These are phyloP conservation scores for Hydnomerulius pinastri DNA, from an alignment of 768 basidiomycete species.

Conservation along the genomic window DNA sequence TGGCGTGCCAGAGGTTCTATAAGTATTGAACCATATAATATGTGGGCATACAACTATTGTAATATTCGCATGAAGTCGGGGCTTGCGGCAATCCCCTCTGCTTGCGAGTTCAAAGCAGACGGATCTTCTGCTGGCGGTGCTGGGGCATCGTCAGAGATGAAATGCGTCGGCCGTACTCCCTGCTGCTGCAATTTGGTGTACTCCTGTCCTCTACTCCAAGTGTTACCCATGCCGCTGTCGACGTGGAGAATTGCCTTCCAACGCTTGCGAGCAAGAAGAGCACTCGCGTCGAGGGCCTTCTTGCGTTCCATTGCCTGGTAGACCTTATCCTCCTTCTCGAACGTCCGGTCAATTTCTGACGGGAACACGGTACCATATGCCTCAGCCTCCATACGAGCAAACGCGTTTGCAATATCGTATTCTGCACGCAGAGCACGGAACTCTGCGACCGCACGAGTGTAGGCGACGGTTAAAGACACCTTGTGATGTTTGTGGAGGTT, in stretches of 20 bases:
- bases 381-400: conserved; percentile 82
- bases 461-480: conserved; percentile 74
- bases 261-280: conserved; percentile 66
- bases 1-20: neutral
- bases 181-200: conserved; percentile 75
- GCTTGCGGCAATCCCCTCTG: neutral
- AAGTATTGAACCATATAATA: neutral
- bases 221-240: conserved; percentile 38
- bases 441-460: conserved; percentile 75
- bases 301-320: conserved; percentile 61
- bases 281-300: conserved; percentile 59
- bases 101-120: conserved; percentile 16
- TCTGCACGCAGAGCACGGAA: conserved; percentile 88
- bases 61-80: conserved; percentile 13
- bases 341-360: conserved; percentile 61
- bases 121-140: conserved; percentile 21
- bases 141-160: conserved; percentile 46
- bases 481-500: conserved; percentile 71
- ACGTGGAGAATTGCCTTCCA: conserved; percentile 70
- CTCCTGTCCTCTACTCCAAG: conserved; percentile 75
- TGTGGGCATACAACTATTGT: neutral
- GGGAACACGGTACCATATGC: conserved; percentile 68
- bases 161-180: conserved; percentile 67
- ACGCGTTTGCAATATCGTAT: conserved; percentile 71
- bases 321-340: conserved; percentile 60